Conservation (phyloP, 805 yeast genomes). For the Sugiyamaella lignohabitans region DNA sequence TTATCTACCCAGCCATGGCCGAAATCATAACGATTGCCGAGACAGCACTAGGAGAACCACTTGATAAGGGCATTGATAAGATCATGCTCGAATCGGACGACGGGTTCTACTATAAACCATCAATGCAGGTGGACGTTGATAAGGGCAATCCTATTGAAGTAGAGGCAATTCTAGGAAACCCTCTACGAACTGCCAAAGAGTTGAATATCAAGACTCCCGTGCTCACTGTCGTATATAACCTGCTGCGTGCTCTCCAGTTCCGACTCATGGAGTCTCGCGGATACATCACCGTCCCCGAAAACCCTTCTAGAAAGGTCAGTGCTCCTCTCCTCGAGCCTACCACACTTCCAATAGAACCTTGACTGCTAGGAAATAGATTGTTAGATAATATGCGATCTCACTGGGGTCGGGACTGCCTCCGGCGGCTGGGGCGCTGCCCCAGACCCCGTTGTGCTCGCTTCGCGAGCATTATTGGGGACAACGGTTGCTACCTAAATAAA, state of each 20-base stretch:
- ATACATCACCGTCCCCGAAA: constrained; percentile 37
- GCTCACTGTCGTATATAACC: constrained; percentile 48
- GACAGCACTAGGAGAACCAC: constrained; percentile 46
- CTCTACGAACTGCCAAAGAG: constrained; percentile 45
- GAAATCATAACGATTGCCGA: constrained; percentile 62
- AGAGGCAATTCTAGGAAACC: constrained; percentile 66
- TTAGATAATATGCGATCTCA: too few species aligned
- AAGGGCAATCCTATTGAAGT: constrained; percentile 65
- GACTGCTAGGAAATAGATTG: too few species aligned
- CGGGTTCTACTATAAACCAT: constrained; percentile 55
- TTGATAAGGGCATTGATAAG: constrained; percentile 46
- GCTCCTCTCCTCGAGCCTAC: constrained; percentile 3
- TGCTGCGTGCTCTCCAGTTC: constrained; percentile 57
- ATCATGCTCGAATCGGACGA: constrained; percentile 52
- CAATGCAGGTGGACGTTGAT: constrained; percentile 63
- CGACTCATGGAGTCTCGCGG: constrained; percentile 54
- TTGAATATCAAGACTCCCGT: constrained; percentile 51
- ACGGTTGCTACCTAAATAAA: too few species aligned
- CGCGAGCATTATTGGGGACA: too few species aligned
- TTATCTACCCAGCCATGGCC: constrained; percentile 56
- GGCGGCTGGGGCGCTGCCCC: too few species aligned
- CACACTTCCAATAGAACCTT: background rate
- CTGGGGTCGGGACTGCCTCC: too few species aligned
- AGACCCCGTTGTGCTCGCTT: too few species aligned
- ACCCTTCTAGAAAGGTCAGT: constrained; percentile 8